A percentile compares a stretch with the other conserved stretches of the same genome.
Evolutionary conservation across 2,329 filamentous ascomycete genomes (phyloP).

Genomic region (Trichoderma sp.): DNA sequence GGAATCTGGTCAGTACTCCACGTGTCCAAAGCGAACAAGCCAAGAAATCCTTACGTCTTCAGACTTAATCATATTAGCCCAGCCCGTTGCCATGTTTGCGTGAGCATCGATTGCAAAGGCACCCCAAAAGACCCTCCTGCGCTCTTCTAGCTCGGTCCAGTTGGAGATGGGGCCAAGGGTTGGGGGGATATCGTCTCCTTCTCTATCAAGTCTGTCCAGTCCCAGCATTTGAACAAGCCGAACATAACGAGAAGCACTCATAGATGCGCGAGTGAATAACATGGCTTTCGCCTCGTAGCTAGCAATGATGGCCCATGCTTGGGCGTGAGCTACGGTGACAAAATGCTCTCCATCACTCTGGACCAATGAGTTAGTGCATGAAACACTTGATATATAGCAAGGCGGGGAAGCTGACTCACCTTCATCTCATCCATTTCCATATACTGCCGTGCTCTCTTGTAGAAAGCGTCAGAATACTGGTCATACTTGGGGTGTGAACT

Average conservation of each 20-base stretch:
- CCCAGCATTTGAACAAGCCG: slow-evolving; percentile 81
- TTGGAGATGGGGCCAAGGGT: slow-evolving; percentile 69
- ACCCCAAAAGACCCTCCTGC: slow-evolving; percentile 82
- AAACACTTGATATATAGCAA: not conserved
- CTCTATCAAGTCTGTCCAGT: slow-evolving; percentile 70
- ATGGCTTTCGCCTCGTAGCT: slow-evolving; percentile 81
- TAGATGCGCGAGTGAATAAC: slow-evolving; percentile 80
- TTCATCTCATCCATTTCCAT: slow-evolving; percentile 81
- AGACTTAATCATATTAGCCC: slow-evolving; percentile 78
- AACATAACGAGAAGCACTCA: slow-evolving; percentile 70
- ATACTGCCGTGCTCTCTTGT: slow-evolving; percentile 77
- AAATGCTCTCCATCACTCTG: slow-evolving; percentile 74
- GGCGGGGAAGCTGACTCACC: slow-evolving; percentile 32
- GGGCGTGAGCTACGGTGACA: slow-evolving; percentile 74
- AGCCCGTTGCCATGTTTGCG: slow-evolving; percentile 83
- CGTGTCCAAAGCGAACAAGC: not conserved
- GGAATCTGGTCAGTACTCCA: not conserved
- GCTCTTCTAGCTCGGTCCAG: slow-evolving; percentile 74
- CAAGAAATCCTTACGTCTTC: slow-evolving; percentile 50
- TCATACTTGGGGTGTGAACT: slow-evolving; percentile 69
- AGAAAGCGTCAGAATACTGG: slow-evolving; percentile 72
- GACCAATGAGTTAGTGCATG: not conserved
- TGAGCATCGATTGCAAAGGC: slow-evolving; percentile 80
- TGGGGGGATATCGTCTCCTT: slow-evolving; percentile 65
- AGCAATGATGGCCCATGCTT: slow-evolving; percentile 72